Evolutionary conservation across 2,329 filamentous ascomycete genomes (phyloP), one percentile per base, ranked within the genome.

Genomic region (Trichoderma lentiforme): DNA sequence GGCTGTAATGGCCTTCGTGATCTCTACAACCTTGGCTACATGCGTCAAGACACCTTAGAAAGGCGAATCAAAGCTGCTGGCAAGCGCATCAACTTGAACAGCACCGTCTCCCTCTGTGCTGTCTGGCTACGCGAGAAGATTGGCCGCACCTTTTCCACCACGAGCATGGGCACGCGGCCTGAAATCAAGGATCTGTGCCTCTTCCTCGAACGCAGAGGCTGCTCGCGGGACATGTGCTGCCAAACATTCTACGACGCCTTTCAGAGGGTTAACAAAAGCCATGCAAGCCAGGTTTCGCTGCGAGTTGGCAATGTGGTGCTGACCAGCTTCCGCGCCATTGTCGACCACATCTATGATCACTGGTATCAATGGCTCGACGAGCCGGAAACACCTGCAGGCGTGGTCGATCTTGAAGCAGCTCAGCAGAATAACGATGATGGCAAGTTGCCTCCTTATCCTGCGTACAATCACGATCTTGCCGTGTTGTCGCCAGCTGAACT

Each of bases 121-220:
- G 66, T 72, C 3, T 81, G 80, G 80, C 73, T 81, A 8, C 68
- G 74, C n/a, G 73, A 76, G n/a, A 74, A 75, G 26, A 64, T 62
- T 1, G 57, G 69, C 56, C 30, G 60, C 32, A 51, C n/a, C 47
- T 32, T 58, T 5, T 24, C 21, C 21, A 5, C 21, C 36, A 9
- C 28, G 8, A 30, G 28, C 12, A 21, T 14, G 30, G 57, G 28
- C 12, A 21, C 18, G 21, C 34, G 21, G 21, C 57, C 57, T 14
- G n/a, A 26, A 7, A 8, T 70, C 26, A 24, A n/a, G 26, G 51
- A 32, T 5, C 47, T 72, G 6, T 70, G 66, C 14, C 36, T 47
- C 18, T 72, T 65, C 32, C 65, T 72, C 34, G 30, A 57, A 18
- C 18, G 26, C 8, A 32, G 66, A 28, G 71, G 60, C 47, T 70